Base-by-base conservation (phyloP, 1,139 yeast species). In the Yamadazyma aaseri region DNA sequence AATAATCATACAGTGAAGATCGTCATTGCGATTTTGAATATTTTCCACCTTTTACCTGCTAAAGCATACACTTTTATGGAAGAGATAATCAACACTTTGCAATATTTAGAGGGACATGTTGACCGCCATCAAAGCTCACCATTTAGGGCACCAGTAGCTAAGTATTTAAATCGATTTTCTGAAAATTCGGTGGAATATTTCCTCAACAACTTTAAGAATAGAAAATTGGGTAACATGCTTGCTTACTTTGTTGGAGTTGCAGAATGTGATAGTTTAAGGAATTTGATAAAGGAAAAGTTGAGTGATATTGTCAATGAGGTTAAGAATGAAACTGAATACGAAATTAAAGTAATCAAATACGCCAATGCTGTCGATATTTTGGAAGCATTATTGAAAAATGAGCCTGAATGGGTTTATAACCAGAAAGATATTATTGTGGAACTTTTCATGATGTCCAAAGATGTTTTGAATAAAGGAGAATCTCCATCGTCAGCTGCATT, bases 1-100 rank as follows among this genome's bases (percentile, higher is more conserved):
- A 86, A 81, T 42, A 86, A 86, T 41, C 84, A 83, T 32, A 84
- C 90, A 1, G 83, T 87, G 11, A 85, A 86, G 52, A 83, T 92
- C 23, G 90, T 92, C 28, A 86, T 84, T 50, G 96, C 96, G 0
- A 87, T 94, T 36, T 70, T 94, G 50, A 89, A 92, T 47, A 86
- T 94, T 32, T 94, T 92, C 66, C 96, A 94, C 54, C 69, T 89
- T 44, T 64, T 94, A 20, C 98, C 99, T 0, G 81, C 96, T 0
- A 86, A 87, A 42, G 98, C 98, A 0, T 86, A 80, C 55, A 83
- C 92, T 17, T 94, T 89, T 50, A 80, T 94, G 80, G 92, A 86
- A 39, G 96, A 89, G 47, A 72, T 94, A 32, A 75, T 92, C 51
- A 74, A 74, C 33, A 82, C 92, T 2, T 71, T 92, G 38, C 78